Conservation (phyloP, 73 alveolate species). For the Paramecium sexaurelia region DNA sequence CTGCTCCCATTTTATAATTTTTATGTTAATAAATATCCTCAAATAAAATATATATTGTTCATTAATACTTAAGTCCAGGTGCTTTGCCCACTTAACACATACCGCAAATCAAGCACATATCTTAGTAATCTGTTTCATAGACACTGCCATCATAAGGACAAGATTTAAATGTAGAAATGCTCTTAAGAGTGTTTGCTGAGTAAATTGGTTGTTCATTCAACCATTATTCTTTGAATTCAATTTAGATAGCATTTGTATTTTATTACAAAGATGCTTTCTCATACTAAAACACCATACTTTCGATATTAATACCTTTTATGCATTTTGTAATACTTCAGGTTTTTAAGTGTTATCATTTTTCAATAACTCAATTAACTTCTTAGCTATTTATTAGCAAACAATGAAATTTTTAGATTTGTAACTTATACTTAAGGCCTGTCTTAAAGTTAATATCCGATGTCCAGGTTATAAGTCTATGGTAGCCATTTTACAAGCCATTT, state of each 20-base stretch:
- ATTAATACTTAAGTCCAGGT: not conserved
- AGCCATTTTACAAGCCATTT: slow-evolving; percentile 67
- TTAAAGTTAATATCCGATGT: slow-evolving; percentile 59
- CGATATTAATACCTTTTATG: not conserved
- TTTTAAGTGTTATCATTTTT: slow-evolving; percentile 37
- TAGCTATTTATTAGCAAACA: slow-evolving; percentile 57
- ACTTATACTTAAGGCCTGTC: slow-evolving; percentile 54
- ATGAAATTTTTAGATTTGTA: slow-evolving; percentile 62
- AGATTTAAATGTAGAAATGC: not conserved
- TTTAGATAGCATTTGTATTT: slow-evolving; percentile 42
- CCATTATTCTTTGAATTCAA: slow-evolving; percentile 60
- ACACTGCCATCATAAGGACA: slow-evolving; percentile 41
- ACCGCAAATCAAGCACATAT: not conserved
- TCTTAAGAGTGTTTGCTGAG: slow-evolving; percentile 21
- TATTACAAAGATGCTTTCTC: slow-evolving; percentile 47
- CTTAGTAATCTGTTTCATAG: not conserved
- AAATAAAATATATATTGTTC: not conserved
- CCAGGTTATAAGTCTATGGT: slow-evolving; percentile 37
- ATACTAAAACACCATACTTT: not conserved
- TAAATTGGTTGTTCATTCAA: slow-evolving; percentile 4
- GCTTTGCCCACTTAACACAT: slow-evolving; percentile 30
- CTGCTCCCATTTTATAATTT: slow-evolving; percentile 27
- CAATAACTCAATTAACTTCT: slow-evolving; percentile 53
- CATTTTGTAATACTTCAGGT: slow-evolving; percentile 69
- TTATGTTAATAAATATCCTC: not conserved